Evolutionary conservation across 163 green algal species (phyloP), one percentile per base, ranked within the genome.

Genomic region (Scenedesmus sp.): DNA sequence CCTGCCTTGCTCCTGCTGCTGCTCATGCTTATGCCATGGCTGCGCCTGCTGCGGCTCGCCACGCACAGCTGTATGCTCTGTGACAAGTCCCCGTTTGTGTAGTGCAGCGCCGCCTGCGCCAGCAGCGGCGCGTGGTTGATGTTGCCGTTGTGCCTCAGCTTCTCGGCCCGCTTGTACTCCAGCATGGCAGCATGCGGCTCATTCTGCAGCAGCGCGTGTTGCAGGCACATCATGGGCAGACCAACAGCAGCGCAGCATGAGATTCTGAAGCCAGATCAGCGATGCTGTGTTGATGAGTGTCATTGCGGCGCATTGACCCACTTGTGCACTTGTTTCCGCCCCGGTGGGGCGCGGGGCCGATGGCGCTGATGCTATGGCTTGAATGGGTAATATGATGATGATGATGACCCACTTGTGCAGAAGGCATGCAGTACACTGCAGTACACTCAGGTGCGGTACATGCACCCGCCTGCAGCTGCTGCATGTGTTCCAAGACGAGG

Each of bases 61-160:
- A 92, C 94, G 94, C 85, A 97, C 95, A 94, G 84, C 1, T 46
- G 24, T 53, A 98, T 93, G 6, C 97, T 95, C 65, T 97, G 88
- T 18, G 90, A 93, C 88, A 96, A 95, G 24, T 95, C 89, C 40
- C 92, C 91, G 73, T 96, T 91, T 33, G 93, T 83, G 86, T 95
- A 98, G 43, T 94, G 72, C 43, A 98, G 51, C 20, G 81, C 90
- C 0, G 95, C 97, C 73, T 97, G 90, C 1, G 93, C 95, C 70
- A 99, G 86, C 53, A 94, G 88, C 0, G 92, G 93, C 3, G 94
- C 93, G 13, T 97, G 92, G 94, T 95, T 98, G 44, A 37, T 10
- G 30, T 88, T 89, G 0, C 96, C 96, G 73, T 97, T 96, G 91
- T 96, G 93, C 33, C 59, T 81, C 46, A 92, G 76, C 35, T 80